Conservation (phyloP, 345 rosid species). For the Citrus sp. region DNA sequence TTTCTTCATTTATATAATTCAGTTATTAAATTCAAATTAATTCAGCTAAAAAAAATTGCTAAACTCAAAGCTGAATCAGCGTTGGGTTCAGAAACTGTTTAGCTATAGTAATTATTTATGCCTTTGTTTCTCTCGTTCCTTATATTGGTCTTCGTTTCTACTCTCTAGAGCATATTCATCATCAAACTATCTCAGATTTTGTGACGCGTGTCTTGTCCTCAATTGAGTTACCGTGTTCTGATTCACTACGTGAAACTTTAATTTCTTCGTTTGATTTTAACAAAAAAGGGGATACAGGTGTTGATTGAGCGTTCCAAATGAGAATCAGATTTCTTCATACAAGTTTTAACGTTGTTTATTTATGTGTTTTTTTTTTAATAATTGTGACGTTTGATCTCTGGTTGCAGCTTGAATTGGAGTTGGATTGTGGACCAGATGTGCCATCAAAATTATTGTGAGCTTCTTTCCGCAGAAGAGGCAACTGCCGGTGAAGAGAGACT, state of each 20-base stretch:
- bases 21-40: neutral
- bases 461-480: conserved; percentile 61
- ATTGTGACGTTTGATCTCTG: neutral
- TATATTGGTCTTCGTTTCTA: neutral
- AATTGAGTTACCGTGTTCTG: neutral
- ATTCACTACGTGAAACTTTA: neutral
- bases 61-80: neutral
- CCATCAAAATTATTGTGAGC: conserved; percentile 55
- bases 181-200: neutral
- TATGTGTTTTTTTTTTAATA: neutral
- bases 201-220: neutral
- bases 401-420: conserved; percentile 6
- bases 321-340: neutral
- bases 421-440: conserved; percentile 51
- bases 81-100: neutral
- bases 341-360: neutral
- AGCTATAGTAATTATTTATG: neutral
- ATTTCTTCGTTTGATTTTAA: neutral
- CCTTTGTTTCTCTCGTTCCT: neutral
- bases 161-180: neutral
- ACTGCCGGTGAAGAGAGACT: conserved; percentile 67
- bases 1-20: neutral
- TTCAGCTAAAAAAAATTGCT: neutral
- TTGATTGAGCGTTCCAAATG: neutral
- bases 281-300: neutral